These are phyloP conservation scores for Diaporthe vaccinii DNA, from an alignment of 2,329 filamentous ascomycete genomes.

Conservation along the genomic window DNA sequence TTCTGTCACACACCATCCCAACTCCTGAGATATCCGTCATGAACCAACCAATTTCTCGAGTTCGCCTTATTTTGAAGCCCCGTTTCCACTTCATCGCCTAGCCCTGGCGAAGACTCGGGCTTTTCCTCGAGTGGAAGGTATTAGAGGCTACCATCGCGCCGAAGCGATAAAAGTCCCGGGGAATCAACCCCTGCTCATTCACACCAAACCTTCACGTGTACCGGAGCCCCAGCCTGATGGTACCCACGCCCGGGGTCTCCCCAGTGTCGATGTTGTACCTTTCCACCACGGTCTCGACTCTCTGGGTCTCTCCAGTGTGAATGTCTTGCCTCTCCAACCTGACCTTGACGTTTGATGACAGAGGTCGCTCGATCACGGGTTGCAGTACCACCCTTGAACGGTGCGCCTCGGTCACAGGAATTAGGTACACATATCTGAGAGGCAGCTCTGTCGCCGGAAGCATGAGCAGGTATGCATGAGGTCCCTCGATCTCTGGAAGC, in stretches of 20 bases:
- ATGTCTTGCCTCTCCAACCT: not conserved
- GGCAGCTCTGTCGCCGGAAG: not conserved
- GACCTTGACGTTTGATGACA: not conserved
- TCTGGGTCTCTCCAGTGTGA: not conserved
- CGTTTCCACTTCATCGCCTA: not conserved
- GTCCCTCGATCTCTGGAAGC: not conserved
- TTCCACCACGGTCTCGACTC: not conserved
- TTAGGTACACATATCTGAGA: not conserved
- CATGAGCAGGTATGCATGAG: not conserved
- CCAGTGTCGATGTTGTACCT: not conserved
- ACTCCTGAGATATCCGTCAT: not conserved
- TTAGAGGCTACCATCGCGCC: not conserved
- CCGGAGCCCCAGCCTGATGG: not conserved
- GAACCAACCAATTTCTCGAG: too few relatives aligned
- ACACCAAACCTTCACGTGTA: not conserved
- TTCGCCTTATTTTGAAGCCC: conserved; percentile 6
- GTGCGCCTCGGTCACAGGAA: not conserved
- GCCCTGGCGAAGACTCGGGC: too few relatives aligned
- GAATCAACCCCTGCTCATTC: not conserved
- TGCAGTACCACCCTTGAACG: not conserved
- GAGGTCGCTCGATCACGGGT: not conserved
- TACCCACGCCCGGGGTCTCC: not conserved
- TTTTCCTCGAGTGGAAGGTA: not conserved
- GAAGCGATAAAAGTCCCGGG: too few relatives aligned
- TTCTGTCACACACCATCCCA: not conserved